Evolutionary conservation across 495 filamentous ascomycete species (phyloP), one percentile per base, ranked within the genome.

Genomic region (Glutinoglossum americanum): DNA sequence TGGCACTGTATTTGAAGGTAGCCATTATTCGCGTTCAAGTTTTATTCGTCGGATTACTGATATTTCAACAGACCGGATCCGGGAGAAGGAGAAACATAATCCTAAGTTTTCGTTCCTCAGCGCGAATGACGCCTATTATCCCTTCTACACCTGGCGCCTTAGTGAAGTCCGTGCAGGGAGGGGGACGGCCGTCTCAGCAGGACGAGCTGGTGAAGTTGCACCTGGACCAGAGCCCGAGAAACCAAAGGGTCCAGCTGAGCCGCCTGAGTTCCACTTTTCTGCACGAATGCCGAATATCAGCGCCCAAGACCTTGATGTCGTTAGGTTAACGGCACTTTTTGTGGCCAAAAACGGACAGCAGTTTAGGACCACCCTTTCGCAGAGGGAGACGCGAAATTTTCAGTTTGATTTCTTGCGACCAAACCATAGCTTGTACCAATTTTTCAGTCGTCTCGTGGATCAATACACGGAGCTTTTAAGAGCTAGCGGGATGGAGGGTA

Each of bases 341-440:
- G 86, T 88, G 60, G 92, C 93, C 47, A 87, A 85, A 67, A 85
- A 90, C 68, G 93, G 92, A 5, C 81, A 89, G 60, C 80, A 80
- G 23, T 98, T 87, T 68, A 83, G 94, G 80, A 97, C 88, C 4
- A 77, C 81, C 32, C 72, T 98, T 55, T 83, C 82, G 8, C 89
- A 94, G 66, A 78, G 86, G 57, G 92, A 98, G 73, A 75, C 87
- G 15, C 73, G 86, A 60, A 97, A 98, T 69, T 90, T 78, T 65
- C 93, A 98, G 67, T 98, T 97, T 68, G 89, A 97, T 70, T 98
- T 98, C 67, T 74, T 98, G 26, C 82, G 90, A 55, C 90, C 92
- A 47, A 89, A 94, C 63, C 93, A 98, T 74, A 90, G 81, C 65
- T 80, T 95, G 54, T 87, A 95, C 70, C 87, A 92, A 67, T 97